phyloP scores from a whole-genome alignment of 106 monocot genomes.

The Dioscorea zingiberensis region DNA sequence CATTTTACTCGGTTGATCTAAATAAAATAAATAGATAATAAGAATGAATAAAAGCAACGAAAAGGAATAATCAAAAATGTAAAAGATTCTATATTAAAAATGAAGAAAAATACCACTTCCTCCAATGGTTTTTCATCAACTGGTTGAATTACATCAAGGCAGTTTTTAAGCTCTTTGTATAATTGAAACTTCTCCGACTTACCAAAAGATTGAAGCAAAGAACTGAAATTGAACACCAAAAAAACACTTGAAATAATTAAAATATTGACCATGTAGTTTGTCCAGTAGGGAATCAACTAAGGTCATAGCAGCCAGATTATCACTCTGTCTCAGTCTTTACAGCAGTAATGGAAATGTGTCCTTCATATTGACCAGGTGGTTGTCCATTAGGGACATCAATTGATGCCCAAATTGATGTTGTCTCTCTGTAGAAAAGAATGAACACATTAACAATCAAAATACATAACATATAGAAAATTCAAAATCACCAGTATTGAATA shows the following conservation, averaged over 20 bases:
- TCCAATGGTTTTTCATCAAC: constrained; percentile 54
- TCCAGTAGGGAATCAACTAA: neutral
- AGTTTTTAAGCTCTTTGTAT: constrained; percentile 61
- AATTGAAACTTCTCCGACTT: constrained; percentile 61
- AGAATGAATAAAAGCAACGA: neutral
- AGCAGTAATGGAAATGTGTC: constrained; percentile 69
- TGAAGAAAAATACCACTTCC: constrained; percentile 54
- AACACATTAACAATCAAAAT: neutral
- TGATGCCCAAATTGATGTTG: constrained; percentile 80
- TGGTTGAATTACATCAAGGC: constrained; percentile 60
- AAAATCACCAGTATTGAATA: neutral
- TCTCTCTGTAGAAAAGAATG: constrained; percentile 54
- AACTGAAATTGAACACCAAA: constrained; percentile 24
- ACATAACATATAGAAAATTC: neutral
- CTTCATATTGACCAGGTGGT: constrained; percentile 93
- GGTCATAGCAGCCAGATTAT: neutral
- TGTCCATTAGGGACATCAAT: constrained; percentile 79
- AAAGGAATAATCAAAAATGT: neutral
- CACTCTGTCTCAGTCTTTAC: constrained; percentile 52
- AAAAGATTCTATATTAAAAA: neutral
- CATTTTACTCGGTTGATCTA: constrained; percentile 64
- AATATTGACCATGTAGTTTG: neutral
- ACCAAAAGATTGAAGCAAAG: constrained; percentile 20
- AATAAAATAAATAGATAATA: constrained; percentile 11
- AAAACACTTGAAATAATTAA: neutral